These are phyloP conservation scores for Macadamia integrifolia DNA, from an alignment of 164 flowering plant genomes.

Conservation along the genomic window DNA sequence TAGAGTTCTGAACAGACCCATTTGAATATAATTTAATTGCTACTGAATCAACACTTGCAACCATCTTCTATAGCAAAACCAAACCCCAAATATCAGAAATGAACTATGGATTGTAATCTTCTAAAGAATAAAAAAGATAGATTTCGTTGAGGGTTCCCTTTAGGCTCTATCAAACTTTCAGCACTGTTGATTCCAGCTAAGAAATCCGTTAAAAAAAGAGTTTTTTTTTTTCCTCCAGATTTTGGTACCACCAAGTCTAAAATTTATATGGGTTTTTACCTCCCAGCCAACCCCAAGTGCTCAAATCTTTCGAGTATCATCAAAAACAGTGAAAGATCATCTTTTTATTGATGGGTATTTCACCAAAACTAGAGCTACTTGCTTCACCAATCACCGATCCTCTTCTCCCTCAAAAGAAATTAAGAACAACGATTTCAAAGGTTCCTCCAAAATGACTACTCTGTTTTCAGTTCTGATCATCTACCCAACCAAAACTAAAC, in stretches of 20 bases:
- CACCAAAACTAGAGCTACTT: slow-evolving; percentile 21
- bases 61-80: slow-evolving; percentile 34
- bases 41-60: slow-evolving; percentile 23
- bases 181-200: neutral
- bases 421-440: neutral
- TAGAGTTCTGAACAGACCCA: slow-evolving; percentile 33
- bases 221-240: neutral
- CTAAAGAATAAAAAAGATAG: too few relatives aligned
- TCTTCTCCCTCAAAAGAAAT: too few relatives aligned
- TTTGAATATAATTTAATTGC: slow-evolving; percentile 22
- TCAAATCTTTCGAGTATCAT: slow-evolving; percentile 1
- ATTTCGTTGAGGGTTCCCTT: too few relatives aligned
- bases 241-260: slow-evolving; percentile 6
- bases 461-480: neutral
- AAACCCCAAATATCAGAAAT: neutral
- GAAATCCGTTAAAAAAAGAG: too few relatives aligned
- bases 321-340: neutral
- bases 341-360: slow-evolving; percentile 7
- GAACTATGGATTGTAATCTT: too few relatives aligned
- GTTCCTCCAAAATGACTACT: neutral
- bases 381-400: neutral
- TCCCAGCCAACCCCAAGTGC: neutral
- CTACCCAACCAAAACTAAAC: too few relatives aligned
- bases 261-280: slow-evolving; percentile 6
- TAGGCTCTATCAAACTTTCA: too few relatives aligned